Base-by-base conservation (phyloP, 2,329 filamentous ascomycete genomes). In the Fusarium verticillioides region DNA sequence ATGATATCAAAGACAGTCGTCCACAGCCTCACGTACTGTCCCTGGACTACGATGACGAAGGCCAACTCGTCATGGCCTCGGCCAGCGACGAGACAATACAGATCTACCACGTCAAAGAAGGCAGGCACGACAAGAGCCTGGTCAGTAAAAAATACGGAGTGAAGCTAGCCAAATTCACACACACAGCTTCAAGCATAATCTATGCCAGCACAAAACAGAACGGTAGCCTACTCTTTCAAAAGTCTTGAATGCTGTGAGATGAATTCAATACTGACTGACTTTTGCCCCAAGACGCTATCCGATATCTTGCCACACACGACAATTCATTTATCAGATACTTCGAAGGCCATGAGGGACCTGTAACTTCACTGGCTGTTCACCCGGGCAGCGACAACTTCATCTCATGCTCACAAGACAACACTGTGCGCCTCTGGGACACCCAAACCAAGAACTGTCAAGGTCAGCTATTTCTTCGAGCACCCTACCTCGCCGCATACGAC, bases 281-380 rank as follows among this genome's bases (percentile, higher is more conserved):
- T 26, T 26, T 19, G n/a, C 52, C 34, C 11, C 26, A 64, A 92
- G 93, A 96, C 85, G 95, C 90, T 78, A 97, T 93, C 75, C 92
- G 91, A 80, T 98, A 93, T 84, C 92, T 95, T 70, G 97, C 90
- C 63, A 97, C 92, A 18, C 96, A 99, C 83, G 96, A 98, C 82
- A 98, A 98, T 84, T 93, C 92, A 66, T 99, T 97, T 82, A 93
- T 98, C 70, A 93, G 96, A 71, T 99, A 99, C 83, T 99, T 98
- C 81, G 92, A 94, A 69, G 96, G 96, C 56, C 96, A 99, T 82
- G 93, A 93, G 46, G 92, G 89, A 66, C 87, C 91, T 62, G 96
- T 99, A 40, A 98, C 96, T 23, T 93, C 89, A 69, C 88, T 99
- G 34, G 87, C 93, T 4, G 88, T 98, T 71, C 96, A 95, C 73